A percentile compares a stretch with the other conserved stretches of the same genome.
phyloP scores from a whole-genome alignment of 2,329 filamentous ascomycete genomes.

The Ophiosphaerella narmari region DNA sequence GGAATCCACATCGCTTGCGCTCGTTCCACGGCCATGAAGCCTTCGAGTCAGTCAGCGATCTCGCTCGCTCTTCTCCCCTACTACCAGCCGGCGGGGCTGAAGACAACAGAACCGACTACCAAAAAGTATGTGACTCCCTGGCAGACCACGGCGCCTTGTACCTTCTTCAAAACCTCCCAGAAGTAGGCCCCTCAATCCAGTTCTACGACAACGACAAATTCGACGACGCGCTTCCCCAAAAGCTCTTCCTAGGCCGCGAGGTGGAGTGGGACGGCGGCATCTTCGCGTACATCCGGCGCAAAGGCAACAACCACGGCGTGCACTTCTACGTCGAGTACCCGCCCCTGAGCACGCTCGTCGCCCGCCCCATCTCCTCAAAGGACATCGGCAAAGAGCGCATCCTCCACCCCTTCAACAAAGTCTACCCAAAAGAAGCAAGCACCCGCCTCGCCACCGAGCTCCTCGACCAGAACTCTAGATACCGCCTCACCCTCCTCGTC shows the following conservation, averaged over 20 bases:
- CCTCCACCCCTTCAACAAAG: conserved; percentile 18
- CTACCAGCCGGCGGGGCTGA: neutral
- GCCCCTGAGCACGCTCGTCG: neutral
- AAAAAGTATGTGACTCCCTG: conserved; percentile 5
- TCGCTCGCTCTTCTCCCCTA: no score
- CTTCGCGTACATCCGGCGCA: conserved; percentile 11
- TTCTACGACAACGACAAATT: conserved; percentile 11
- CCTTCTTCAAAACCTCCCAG: conserved; percentile 13
- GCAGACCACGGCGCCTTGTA: conserved; percentile 2
- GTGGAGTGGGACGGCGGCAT: conserved; percentile 8
- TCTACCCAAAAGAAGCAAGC: conserved; percentile 2
- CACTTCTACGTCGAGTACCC: conserved; percentile 1
- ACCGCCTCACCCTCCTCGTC: conserved; percentile 10
- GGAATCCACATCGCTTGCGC: conserved; percentile 3
- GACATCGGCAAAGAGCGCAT: conserved; percentile 7
- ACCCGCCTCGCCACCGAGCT: neutral
- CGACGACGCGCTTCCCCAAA: conserved; percentile 9
- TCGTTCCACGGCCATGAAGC: neutral
- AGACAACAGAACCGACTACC: conserved; percentile 5
- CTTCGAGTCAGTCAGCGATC: neutral
- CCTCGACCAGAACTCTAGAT: conserved; percentile 10
- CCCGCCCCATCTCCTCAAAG: conserved; percentile 1
- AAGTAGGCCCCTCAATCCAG: conserved; percentile 4
- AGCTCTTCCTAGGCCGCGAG: conserved; percentile 12
- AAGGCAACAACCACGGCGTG: conserved; percentile 8